A percentile compares a stretch with the other conserved stretches of the same genome.
phyloP scores from a whole-genome alignment of 306 rosid species.

The Trichosanthes cucumerina region DNA sequence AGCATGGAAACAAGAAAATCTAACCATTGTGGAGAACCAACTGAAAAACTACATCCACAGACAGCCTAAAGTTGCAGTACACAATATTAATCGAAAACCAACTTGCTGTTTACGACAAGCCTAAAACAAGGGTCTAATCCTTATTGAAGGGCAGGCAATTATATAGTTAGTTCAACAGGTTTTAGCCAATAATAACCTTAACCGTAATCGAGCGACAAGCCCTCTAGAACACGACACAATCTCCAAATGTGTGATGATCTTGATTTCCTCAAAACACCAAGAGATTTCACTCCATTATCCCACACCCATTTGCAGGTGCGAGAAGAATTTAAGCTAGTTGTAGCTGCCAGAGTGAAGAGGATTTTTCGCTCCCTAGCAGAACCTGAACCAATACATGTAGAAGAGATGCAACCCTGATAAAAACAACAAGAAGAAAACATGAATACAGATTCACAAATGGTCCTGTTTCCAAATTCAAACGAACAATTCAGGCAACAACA shows the following conservation, averaged over 20 bases:
- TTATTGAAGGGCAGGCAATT: slow-evolving; percentile 6
- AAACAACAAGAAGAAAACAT: slow-evolving; percentile 3
- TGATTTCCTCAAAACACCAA: slow-evolving; percentile 50
- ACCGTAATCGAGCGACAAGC: slow-evolving; percentile 92
- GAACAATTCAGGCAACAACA: neutral
- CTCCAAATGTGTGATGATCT: slow-evolving; percentile 85
- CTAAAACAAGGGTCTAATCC: slow-evolving; percentile 15
- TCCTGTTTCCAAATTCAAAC: neutral
- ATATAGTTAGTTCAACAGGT: slow-evolving; percentile 30
- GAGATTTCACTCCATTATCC: slow-evolving; percentile 63
- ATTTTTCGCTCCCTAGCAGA: slow-evolving; percentile 38
- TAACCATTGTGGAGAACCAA: slow-evolving; percentile 43
- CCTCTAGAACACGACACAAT: slow-evolving; percentile 86
- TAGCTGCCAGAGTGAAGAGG: slow-evolving; percentile 97
- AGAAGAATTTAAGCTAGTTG: slow-evolving; percentile 43
- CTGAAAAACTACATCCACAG: slow-evolving; percentile 26
- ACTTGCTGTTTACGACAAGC: slow-evolving; percentile 34
- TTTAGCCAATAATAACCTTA: slow-evolving; percentile 35
- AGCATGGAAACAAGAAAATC: slow-evolving; percentile 70
- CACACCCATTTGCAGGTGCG: slow-evolving; percentile 98
- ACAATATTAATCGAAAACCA: slow-evolving; percentile 21
- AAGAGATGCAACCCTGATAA: slow-evolving; percentile 49
- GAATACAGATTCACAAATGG: neutral
- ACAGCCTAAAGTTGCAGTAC: slow-evolving; percentile 16
- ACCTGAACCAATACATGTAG: slow-evolving; percentile 33